Evolutionary conservation across 2,329 filamentous ascomycete species (phyloP), one percentile per base, ranked within the genome.

Genomic region (Cladophialophora carrionii): DNA sequence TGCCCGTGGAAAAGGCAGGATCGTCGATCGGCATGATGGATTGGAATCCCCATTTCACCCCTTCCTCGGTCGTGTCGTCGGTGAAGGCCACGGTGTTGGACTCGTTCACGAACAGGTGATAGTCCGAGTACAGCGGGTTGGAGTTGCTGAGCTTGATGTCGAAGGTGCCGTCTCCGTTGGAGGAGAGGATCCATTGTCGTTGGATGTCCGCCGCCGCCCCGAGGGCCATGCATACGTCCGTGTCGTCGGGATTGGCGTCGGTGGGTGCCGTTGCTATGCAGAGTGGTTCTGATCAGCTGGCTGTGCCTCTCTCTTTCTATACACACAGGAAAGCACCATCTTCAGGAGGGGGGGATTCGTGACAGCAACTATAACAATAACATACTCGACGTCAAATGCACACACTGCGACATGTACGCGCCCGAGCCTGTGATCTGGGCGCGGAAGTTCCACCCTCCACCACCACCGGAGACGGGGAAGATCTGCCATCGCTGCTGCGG

Each of bases 341-440:
- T 41, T 14, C 34, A 12, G 34, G 34, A 2, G 8, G 34, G 34
- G 34, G 34, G n/a, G n/a, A n/a, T 17, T 12, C 14, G 14, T 17
- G 17, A 41, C 34, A 37, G 12, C 3, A 17, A 34, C 32, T 9
- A 34, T 12, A 41, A 41, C 14, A 14, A 12, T 1, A 37, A 51
- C 48, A 5, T 29, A 51, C 48, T 51, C 24, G 48, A 51, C 14
- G 48, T 51, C 22, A 51, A 17, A 2, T 51, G 52, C n/a, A 10
- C 4, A 22, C 52, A 54, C 29, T 54, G 26, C 12, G 52, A 54
- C 52, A 54, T 54, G 12, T 54, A 54, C 17, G 52, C 52, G 12
- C 52, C 52, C n/a, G 52, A 54, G 52, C 52, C 52, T 10, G 52
- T 54, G 29, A 54, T 54, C 52, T 54, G 52, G 29, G 52, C 24